Percentiles rank a stretch among this genome's conserved stretches.
Evolutionary conservation across 2,329 filamentous ascomycete genomes (phyloP).

Genomic region (Botrytis porri): DNA sequence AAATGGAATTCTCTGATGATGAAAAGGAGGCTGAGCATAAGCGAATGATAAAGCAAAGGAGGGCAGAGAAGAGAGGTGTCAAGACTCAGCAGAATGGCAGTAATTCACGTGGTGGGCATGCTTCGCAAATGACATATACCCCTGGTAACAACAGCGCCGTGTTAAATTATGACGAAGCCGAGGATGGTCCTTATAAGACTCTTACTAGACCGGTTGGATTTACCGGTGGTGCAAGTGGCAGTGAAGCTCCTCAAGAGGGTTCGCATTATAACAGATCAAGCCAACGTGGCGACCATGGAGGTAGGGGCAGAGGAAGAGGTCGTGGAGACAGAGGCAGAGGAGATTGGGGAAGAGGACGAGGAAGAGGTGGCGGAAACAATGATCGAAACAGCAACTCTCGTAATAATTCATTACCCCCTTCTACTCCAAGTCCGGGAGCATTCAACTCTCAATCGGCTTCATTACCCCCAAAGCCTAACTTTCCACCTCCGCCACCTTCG

Average conservation of each 20-base stretch:
- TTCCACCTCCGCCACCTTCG: conserved; percentile 15
- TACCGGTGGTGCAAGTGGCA: conserved; percentile 41
- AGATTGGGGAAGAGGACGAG: conserved; percentile 30
- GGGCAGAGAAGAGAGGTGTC: conserved; percentile 52
- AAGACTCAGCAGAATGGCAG: conserved; percentile 47
- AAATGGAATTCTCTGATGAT: conserved; percentile 94
- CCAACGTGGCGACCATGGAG: conserved; percentile 26
- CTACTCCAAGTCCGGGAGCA: conserved; percentile 18
- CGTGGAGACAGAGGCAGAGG: conserved; percentile 28
- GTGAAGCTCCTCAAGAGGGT: conserved; percentile 41
- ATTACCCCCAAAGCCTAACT: conserved; percentile 16
- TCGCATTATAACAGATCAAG: conserved; percentile 24
- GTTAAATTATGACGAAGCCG: conserved; percentile 66
- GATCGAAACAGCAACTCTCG: conserved; percentile 28
- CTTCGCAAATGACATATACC: conserved; percentile 36
- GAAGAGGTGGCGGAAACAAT: conserved; percentile 31
- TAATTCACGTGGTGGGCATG: conserved; percentile 39
- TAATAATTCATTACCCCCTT: conserved; percentile 23
- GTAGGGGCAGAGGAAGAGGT: conserved; percentile 31
- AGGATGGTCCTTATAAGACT: conserved; percentile 69
- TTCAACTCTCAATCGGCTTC: conserved; percentile 21
- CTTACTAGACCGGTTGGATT: conserved; percentile 66
- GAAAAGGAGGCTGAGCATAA: conserved; percentile 88
- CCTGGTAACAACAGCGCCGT: conserved; percentile 42
- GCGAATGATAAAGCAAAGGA: conserved; percentile 64